These are phyloP conservation scores for Colletotrichum orbiculare DNA, from an alignment of 2,329 filamentous ascomycete species.

Conservation along the genomic window DNA sequence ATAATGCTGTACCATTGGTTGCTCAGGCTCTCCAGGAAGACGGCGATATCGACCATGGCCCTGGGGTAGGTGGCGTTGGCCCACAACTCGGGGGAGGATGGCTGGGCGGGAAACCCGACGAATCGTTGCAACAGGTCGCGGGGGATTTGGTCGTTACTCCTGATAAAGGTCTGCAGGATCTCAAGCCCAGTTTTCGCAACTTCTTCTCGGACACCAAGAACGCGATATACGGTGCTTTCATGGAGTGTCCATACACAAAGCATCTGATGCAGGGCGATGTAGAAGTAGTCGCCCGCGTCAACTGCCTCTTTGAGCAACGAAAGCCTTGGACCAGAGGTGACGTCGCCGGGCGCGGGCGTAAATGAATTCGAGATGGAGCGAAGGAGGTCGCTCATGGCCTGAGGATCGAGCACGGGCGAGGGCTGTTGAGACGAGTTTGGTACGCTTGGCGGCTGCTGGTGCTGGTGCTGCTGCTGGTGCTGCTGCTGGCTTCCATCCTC, in stretches of 20 bases:
- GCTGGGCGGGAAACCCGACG: conserved; percentile 48
- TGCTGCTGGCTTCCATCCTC: too few species aligned
- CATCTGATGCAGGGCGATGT: conserved; percentile 73
- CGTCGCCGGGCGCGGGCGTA: conserved; percentile 7
- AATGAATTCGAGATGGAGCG: too few species aligned
- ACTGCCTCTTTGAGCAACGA: conserved; percentile 69
- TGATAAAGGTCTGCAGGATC: conserved; percentile 50
- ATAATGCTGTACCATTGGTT: conserved; percentile 50
- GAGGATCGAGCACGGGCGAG: too few species aligned
- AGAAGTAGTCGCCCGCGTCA: conserved; percentile 66
- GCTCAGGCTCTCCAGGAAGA: conserved; percentile 57
- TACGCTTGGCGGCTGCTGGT: too few species aligned
- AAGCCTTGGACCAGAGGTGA: conserved; percentile 53
- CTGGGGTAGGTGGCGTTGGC: conserved; percentile 35
- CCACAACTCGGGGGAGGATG: conserved; percentile 26
- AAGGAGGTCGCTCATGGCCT: too few species aligned
- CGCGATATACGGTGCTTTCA: conserved; percentile 46
- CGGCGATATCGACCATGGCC: conserved; percentile 49
- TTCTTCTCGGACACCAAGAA: conserved; percentile 9
- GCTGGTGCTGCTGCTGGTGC: too few species aligned
- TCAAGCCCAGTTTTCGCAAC: conserved; percentile 48
- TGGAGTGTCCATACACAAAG: conserved; percentile 67
- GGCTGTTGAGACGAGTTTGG: too few species aligned
- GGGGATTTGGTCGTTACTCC: conserved; percentile 49
- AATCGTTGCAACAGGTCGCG: conserved; percentile 47